These are phyloP conservation scores for Tuber microsphaerosporum DNA, from an alignment of 495 filamentous ascomycete species.

Conservation along the genomic window DNA sequence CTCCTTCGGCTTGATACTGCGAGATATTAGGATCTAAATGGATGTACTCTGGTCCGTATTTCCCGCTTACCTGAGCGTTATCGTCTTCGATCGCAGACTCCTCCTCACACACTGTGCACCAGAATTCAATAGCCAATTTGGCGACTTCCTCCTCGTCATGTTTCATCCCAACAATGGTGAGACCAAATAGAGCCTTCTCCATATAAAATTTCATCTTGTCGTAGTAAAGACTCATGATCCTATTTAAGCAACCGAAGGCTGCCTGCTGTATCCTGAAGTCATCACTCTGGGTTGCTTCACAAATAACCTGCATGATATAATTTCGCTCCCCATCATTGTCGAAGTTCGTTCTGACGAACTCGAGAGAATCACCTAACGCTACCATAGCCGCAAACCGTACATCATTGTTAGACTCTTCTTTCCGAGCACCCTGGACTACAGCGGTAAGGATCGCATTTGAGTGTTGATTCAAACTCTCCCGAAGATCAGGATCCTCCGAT, in stretches of 20 bases:
- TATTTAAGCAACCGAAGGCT: constrained; percentile 92
- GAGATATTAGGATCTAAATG: constrained; percentile 5
- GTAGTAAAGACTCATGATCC: constrained; percentile 97
- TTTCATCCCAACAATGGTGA: constrained; percentile 99
- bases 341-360: constrained; percentile 96
- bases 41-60: background rate
- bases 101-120: constrained; percentile 99
- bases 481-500: constrained; percentile 78
- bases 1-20: constrained; percentile 56
- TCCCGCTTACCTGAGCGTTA: constrained; percentile 66
- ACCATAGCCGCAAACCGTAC: constrained; percentile 87
- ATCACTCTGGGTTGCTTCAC: constrained; percentile 88
- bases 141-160: constrained; percentile 94
- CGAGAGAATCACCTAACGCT: constrained; percentile 90
- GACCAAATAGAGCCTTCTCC: constrained; percentile 97
- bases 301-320: constrained; percentile 99
- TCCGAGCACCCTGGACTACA: constrained; percentile 92
- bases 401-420: constrained; percentile 84
- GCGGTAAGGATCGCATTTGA: constrained; percentile 97
- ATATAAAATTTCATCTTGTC: constrained; percentile 99
- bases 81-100: constrained; percentile 96
- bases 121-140: constrained; percentile 97
- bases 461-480: constrained; percentile 70
- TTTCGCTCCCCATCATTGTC: constrained; percentile 98
- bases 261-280: constrained; percentile 88